Evolutionary conservation across 768 basidiomycete genomes (phyloP).

Genomic region (Mycena galericulata): DNA sequence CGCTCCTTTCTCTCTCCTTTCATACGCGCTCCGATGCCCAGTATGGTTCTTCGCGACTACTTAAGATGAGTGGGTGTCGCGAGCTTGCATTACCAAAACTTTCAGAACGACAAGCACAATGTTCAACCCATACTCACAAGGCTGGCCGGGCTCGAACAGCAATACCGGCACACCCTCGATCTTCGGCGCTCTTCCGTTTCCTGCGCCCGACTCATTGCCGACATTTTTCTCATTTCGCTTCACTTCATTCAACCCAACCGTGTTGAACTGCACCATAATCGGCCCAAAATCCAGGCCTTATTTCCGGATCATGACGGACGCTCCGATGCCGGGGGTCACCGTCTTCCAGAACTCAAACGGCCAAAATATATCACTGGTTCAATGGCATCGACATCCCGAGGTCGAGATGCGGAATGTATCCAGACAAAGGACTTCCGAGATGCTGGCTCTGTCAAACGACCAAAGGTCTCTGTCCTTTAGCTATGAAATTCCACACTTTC

Average conservation of each 20-base stretch:
- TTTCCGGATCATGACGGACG: conserved; percentile 53
- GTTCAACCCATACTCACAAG: conserved; percentile 29
- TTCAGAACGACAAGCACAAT: conserved; percentile 1
- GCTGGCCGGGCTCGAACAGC: background rate
- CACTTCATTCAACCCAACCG: conserved; percentile 31
- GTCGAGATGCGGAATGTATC: conserved; percentile 52
- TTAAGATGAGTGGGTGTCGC: background rate
- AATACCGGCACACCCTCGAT: conserved; percentile 22
- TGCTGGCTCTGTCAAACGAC: conserved; percentile 55
- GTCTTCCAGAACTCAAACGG: conserved; percentile 52
- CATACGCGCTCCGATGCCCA: background rate
- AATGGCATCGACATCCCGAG: conserved; percentile 50
- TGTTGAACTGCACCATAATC: conserved; percentile 54
- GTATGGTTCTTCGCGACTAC: background rate
- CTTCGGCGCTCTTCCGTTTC: conserved; percentile 33
- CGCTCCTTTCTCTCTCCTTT: background rate
- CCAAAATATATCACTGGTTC: conserved; percentile 51
- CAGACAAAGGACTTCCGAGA: conserved; percentile 51
- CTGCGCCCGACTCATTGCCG: conserved; percentile 16
- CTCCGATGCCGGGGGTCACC: conserved; percentile 48
- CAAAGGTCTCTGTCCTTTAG: conserved; percentile 43
- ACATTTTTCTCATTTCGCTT: conserved; percentile 33
- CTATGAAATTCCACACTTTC: background rate
- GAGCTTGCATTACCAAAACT: background rate
- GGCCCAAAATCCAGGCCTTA: conserved; percentile 48